A percentile compares a stretch with the other conserved stretches of the same genome.
phyloP scores from a whole-genome alignment of 495 filamentous ascomycete genomes.

The Tuber calosporum region DNA sequence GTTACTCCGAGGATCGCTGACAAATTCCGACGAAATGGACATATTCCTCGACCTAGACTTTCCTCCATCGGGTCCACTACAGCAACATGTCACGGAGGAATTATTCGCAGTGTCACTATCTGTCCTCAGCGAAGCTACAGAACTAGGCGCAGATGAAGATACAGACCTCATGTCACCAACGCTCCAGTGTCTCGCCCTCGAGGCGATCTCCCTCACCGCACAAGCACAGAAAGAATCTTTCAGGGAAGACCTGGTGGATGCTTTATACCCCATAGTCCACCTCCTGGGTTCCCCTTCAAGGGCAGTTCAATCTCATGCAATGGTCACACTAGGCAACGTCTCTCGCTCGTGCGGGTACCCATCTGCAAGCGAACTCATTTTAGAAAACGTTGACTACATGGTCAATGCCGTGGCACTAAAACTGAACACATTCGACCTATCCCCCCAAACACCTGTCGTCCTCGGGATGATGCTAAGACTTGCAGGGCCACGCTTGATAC shows the following conservation, averaged over 20 bases:
- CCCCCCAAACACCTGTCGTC: conserved; percentile 82
- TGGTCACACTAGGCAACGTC: conserved; percentile 72
- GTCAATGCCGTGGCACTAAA: conserved; percentile 85
- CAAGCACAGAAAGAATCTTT: conserved; percentile 62
- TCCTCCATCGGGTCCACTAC: conserved; percentile 47
- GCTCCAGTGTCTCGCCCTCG: conserved; percentile 59
- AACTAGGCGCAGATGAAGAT: conserved; percentile 48
- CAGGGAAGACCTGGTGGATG: conserved; percentile 78
- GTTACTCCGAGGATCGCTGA: conserved; percentile 54
- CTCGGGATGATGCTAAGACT: conserved; percentile 90
- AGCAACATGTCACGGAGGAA: conserved; percentile 60
- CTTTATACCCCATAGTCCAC: conserved; percentile 80
- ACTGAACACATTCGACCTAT: conserved; percentile 83
- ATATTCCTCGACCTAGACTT: conserved; percentile 57
- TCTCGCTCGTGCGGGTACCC: conserved; percentile 67
- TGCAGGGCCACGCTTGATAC: conserved; percentile 70
- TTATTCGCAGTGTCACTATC: conserved; percentile 70
- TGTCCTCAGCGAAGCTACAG: conserved; percentile 52
- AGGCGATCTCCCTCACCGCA: conserved; percentile 65
- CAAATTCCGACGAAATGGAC: conserved; percentile 52
- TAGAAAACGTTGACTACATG: conserved; percentile 94
- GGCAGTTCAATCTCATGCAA: conserved; percentile 69
- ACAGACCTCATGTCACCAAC: conserved; percentile 43
- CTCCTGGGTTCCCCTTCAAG: conserved; percentile 67
- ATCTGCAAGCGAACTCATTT: conserved; percentile 67